These are phyloP conservation scores for Heritiera littoralis DNA, from an alignment of 345 rosid genomes.

Conservation along the genomic window DNA sequence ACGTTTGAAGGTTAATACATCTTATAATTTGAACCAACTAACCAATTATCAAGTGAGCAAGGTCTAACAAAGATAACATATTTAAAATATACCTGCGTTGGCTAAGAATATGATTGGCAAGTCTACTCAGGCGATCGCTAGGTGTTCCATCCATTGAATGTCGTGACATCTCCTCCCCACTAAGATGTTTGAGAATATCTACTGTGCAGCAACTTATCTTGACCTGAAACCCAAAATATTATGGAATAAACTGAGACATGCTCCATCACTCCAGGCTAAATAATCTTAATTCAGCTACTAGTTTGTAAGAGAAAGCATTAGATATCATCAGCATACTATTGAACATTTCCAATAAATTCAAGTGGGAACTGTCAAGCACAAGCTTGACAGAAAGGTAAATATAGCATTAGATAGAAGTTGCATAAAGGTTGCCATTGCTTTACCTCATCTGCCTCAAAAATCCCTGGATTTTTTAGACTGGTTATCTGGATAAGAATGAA, in stretches of 20 bases:
- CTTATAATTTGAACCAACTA: not conserved
- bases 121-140: constrained; percentile 81
- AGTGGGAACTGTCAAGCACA: not conserved
- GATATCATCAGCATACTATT: not conserved
- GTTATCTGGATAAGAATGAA: constrained; percentile 47
- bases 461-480: constrained; percentile 78
- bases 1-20: not conserved
- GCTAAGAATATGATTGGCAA: constrained; percentile 72
- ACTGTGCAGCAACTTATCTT: constrained; percentile 87
- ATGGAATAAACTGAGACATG: constrained; percentile 4
- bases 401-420: not conserved
- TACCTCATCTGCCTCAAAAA: constrained; percentile 80
- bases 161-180: constrained; percentile 83
- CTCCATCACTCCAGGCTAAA: not conserved
- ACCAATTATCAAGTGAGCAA: not conserved
- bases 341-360: not conserved
- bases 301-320: not conserved
- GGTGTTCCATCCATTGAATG: constrained; percentile 56
- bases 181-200: constrained; percentile 82
- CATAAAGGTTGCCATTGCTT: constrained; percentile 1
- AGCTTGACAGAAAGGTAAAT: constrained; percentile 6
- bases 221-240: constrained; percentile 54
- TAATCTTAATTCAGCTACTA: not conserved
- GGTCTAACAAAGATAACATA: constrained; percentile 9
- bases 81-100: constrained; percentile 57